phyloP scores from a whole-genome alignment of 2,329 filamentous ascomycete genomes.

The Lachnellula subtilissima region DNA sequence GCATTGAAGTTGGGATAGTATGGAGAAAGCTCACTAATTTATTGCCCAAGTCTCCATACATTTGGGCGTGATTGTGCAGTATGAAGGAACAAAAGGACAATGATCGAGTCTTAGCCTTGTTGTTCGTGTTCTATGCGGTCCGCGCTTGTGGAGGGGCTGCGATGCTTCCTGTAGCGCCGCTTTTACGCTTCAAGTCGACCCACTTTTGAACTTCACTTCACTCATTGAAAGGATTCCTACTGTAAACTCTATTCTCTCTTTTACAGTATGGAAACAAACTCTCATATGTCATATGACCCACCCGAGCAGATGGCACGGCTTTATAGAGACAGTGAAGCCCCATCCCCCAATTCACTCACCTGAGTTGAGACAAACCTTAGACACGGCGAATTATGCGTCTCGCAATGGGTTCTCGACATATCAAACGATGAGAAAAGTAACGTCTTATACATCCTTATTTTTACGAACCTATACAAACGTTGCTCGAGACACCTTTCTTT shows the following conservation, averaged over 20 bases:
- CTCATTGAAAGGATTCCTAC: not conserved
- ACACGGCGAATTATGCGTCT: too few species aligned
- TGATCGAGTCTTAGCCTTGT: constrained; percentile 10
- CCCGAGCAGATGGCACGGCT: too few species aligned
- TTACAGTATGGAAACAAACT: not conserved
- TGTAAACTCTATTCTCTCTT: not conserved
- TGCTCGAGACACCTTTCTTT: not conserved
- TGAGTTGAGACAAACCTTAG: too few species aligned
- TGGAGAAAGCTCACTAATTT: constrained; percentile 51
- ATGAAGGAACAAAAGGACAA: not conserved
- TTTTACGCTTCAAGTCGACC: not conserved
- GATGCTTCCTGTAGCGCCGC: not conserved
- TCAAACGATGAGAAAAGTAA: too few species aligned
- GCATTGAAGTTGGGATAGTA: not conserved
- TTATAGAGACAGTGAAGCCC: too few species aligned
- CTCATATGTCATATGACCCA: not conserved
- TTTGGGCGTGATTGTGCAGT: constrained; percentile 30
- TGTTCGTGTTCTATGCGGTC: not conserved
- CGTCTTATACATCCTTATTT: too few species aligned
- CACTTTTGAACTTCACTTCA: not conserved
- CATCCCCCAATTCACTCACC: too few species aligned
- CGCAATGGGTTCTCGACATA: too few species aligned
- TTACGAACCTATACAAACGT: too few species aligned
- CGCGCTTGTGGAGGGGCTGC: not conserved
- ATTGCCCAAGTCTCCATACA: constrained; percentile 68